phyloP scores from a whole-genome alignment of 768 basidiomycete species.

The Tricholoma furcatifolium region DNA sequence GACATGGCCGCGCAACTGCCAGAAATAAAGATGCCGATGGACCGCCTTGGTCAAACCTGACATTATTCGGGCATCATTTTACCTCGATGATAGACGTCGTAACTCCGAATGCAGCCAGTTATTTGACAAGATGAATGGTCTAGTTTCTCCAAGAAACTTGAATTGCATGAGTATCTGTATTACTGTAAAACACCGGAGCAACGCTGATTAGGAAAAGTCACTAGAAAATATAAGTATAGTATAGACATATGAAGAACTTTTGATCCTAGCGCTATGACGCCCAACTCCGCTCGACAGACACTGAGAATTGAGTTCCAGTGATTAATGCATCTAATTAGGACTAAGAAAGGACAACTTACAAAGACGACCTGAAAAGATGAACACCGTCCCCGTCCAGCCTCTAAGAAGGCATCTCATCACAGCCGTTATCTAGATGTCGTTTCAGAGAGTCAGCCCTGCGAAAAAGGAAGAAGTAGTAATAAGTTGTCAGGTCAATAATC shows the following conservation, averaged over 20 bases:
- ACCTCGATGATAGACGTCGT: slow-evolving; percentile 8
- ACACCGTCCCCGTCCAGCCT: background rate
- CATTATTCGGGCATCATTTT: slow-evolving; percentile 29
- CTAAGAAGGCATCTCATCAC: slow-evolving; percentile 26
- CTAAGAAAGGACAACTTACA: background rate
- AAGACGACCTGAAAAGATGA: background rate
- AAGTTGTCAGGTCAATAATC: slow-evolving; percentile 9
- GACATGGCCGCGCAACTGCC: slow-evolving; percentile 1
- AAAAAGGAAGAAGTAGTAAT: slow-evolving; percentile 1
- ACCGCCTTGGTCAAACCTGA: slow-evolving; percentile 5
- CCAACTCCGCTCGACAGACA: slow-evolving; percentile 5
- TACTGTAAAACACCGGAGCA: slow-evolving; percentile 7
- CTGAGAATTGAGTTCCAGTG: slow-evolving; percentile 10
- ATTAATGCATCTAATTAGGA: slow-evolving; percentile 2
- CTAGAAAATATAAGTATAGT: slow-evolving; percentile 6
- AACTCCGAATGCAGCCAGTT: slow-evolving; percentile 9
- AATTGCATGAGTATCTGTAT: background rate
- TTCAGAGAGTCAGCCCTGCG: slow-evolving; percentile 55
- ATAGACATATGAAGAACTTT: slow-evolving; percentile 18
- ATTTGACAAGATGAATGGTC: slow-evolving; percentile 11
- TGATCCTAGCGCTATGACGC: slow-evolving; percentile 14
- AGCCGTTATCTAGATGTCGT: slow-evolving; percentile 77
- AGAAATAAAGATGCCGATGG: slow-evolving; percentile 17
- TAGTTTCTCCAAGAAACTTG: background rate
- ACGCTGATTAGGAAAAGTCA: slow-evolving; percentile 9